Evolutionary conservation across 768 basidiomycete genomes (phyloP), one percentile per base, ranked within the genome.

Genomic region (Boletus eberwhitei): DNA sequence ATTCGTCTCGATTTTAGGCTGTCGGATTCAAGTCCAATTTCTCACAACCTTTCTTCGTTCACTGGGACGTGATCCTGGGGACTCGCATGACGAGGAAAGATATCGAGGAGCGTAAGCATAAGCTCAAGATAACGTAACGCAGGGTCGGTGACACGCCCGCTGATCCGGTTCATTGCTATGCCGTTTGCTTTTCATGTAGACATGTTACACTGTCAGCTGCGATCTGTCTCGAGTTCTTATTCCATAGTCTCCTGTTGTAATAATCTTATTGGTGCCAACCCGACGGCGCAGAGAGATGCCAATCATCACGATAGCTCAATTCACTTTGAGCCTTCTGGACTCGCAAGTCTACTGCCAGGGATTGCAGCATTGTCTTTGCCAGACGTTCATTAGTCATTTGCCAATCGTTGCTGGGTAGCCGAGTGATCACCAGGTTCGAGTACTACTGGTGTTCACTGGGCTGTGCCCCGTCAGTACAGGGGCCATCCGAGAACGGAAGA

Each of bases 11-110:
- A 32, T 50, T 52, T 36, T 34, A 68, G 67, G 11, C 11, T 26
- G 81, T 90, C 57, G 96, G 96, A 4, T 91, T 97, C 75, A 98
- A 98, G 73, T 88, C 85, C 40, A 99, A 99, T 67, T 99, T 94
- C 67, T 80, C 90, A 1, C 95, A 98, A 65, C 95, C 95, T 1
- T 98, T 93, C 77, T 99, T 95, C 71, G 77, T 95, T 41, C 93
- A 96, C 63, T 98, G 93, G 93, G 95, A 98, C 67, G 72, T 72
- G 9, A 66, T 97, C 24, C 77, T 97, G 50, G 88, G 90, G 40
- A 97, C 95, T 14, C 80, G 88, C 38, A 84, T 92, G 86, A 89
- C 88, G 4, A 78, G 89, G 24, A 65, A 77, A 57, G 85, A 90
- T 42, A 78, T 89, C 45, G 80, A 82, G 55, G 69, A 64, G 40